Evolutionary conservation across 2,329 filamentous ascomycete genomes (phyloP), one percentile per base, ranked within the genome.

Genomic region (Scytalidium lignicola): DNA sequence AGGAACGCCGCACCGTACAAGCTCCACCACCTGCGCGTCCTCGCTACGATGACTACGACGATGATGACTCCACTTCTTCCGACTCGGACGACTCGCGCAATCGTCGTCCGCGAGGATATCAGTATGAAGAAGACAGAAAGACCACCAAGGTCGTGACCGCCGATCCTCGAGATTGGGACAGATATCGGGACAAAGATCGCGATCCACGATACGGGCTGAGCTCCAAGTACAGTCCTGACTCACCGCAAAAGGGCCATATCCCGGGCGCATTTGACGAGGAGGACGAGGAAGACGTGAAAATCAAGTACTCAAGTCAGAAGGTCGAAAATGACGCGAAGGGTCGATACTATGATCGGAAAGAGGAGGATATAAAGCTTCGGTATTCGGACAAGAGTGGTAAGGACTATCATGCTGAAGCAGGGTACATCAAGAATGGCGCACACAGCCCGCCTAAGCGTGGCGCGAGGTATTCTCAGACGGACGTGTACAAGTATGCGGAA

Each of bases 381-480:
- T 55, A 59, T 49, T 46, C 41, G 12, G 42, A 37, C 39, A 46
- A 49, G 15, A 46, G 51, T 40, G 48, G 52, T 10, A 51, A 52
- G 53, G 52, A 58, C 19, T 54, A 58, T 44, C 53, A 55, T 44
- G 32, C 43, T 3, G 54, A 56, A 39, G 51, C 22, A 39, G 45
- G 37, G 3, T 51, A 52, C 20, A 43, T 6, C 18, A 21, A 43
- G 41, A 15, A 23, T 44, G 56, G 57, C 9, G 54, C 51, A 37
- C 63, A 60, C 50, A 28, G 59, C 12, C 57, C 58, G 23, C 51
- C 53, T 17, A 13, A 37, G 32, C 15, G 15, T 5, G 15, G 32
- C 15, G 58, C 55, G 4, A 59, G 58, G 47, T 55, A 65, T 47
- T 59, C 59, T 8, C 63, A 67, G 43, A 57, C 55, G 12, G 66